These are phyloP conservation scores for Toxoplasma gondii DNA, from an alignment of 169 alveolate genomes.

Conservation along the genomic window DNA sequence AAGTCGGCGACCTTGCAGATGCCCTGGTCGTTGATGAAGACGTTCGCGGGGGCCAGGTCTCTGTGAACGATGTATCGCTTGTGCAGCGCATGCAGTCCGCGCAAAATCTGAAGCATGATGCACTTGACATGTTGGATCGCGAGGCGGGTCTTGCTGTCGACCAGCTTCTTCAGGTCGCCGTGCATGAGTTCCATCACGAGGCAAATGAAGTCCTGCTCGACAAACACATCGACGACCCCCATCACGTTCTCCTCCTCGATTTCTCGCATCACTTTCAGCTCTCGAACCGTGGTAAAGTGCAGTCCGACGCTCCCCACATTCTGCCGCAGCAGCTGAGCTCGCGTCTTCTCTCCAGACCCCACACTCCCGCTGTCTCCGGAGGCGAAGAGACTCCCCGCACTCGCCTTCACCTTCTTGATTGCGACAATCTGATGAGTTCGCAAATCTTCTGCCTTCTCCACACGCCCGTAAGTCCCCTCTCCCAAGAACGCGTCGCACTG, in stretches of 20 bases:
- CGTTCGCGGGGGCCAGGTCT: constrained; percentile 85
- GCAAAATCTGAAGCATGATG: constrained; percentile 72
- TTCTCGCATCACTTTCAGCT: constrained; percentile 84
- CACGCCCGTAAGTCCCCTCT: constrained; percentile 99
- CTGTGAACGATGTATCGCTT: constrained; percentile 72
- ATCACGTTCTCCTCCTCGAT: constrained; percentile 47
- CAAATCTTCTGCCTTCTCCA: constrained; percentile 91
- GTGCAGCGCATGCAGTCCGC: constrained; percentile 69
- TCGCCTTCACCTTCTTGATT: constrained; percentile 81
- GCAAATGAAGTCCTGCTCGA: constrained; percentile 73
- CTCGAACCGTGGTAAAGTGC: constrained; percentile 86
- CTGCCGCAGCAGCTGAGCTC: constrained; percentile 52
- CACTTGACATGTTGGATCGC: constrained; percentile 82
- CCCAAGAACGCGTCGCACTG: constrained; percentile 85
- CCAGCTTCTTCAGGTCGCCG: constrained; percentile 84
- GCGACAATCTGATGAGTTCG: constrained; percentile 84
- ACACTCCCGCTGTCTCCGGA: constrained; percentile 3
- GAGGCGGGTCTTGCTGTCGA: constrained; percentile 80
- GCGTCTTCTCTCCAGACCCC: neutral
- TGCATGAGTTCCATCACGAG: constrained; percentile 89
- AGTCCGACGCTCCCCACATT: constrained; percentile 80
- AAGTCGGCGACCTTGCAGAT: constrained; percentile 88
- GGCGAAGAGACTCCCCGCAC: neutral
- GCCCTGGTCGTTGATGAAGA: constrained; percentile 54
- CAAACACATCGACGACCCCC: constrained; percentile 80